Conservation (phyloP, 2,329 filamentous ascomycete species). For the Aspergillus ruber region DNA sequence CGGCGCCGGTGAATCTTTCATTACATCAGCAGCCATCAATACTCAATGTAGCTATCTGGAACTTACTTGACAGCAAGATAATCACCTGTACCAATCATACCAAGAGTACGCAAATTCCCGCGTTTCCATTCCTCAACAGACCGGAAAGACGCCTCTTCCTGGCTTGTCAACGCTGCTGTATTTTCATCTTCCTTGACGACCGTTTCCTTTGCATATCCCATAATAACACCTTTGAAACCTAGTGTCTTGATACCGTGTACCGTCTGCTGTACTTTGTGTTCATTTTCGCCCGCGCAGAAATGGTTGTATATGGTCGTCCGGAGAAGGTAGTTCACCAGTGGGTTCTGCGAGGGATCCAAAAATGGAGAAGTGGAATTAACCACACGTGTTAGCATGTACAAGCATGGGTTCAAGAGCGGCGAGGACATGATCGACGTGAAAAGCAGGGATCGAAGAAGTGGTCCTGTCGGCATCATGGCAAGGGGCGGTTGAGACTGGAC, state of each 20-base stretch:
- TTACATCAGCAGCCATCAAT: background rate
- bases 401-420: slow-evolving; percentile 9
- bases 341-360: slow-evolving; percentile 38
- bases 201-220: slow-evolving; percentile 43
- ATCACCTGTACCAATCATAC: slow-evolving; percentile 38
- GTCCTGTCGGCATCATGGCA: slow-evolving; percentile 12
- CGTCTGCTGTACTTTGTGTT: slow-evolving; percentile 32
- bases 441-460: slow-evolving; percentile 12
- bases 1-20: slow-evolving; percentile 39
- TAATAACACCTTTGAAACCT: slow-evolving; percentile 44
- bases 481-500: slow-evolving; percentile 5
- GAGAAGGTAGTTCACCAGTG: slow-evolving; percentile 31
- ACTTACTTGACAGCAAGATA: slow-evolving; percentile 40
- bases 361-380: slow-evolving; percentile 31
- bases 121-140: slow-evolving; percentile 42
- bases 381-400: slow-evolving; percentile 26
- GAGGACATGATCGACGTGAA: slow-evolving; percentile 16
- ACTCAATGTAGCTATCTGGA: background rate
- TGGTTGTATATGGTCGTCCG: slow-evolving; percentile 41
- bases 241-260: slow-evolving; percentile 34
- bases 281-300: slow-evolving; percentile 43
- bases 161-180: slow-evolving; percentile 1
- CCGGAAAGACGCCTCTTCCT: slow-evolving; percentile 11
- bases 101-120: slow-evolving; percentile 42
- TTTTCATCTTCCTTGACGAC: slow-evolving; percentile 16